Percentiles rank a stretch among this genome's conserved stretches.
Conservation (phyloP, 2,329 filamentous ascomycete species). For the Nakataea oryzae region DNA sequence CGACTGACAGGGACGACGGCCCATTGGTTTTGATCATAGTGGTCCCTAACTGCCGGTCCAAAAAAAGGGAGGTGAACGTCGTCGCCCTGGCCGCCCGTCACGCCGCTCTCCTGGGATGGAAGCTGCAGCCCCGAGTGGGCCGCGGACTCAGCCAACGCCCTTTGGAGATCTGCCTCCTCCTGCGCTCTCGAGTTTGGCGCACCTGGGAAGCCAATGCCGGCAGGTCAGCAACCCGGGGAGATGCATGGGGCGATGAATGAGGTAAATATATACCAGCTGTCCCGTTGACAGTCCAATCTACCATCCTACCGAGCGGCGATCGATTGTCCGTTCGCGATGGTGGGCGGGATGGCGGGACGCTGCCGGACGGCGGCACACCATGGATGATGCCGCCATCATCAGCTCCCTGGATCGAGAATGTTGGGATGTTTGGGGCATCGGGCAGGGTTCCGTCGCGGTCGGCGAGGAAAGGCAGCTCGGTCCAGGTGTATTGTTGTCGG, state of each 20-base stretch:
- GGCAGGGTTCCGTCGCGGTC: constrained; percentile 35
- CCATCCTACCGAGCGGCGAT: constrained; percentile 43
- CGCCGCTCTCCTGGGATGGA: constrained; percentile 37
- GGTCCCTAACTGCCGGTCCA: constrained; percentile 45
- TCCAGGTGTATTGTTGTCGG: constrained; percentile 40
- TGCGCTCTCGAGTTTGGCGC: constrained; percentile 23
- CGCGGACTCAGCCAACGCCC: constrained; percentile 45
- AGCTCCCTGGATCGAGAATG: constrained; percentile 46
- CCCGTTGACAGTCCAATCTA: constrained; percentile 34
- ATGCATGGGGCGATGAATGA: background rate
- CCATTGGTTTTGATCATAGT: constrained; percentile 48
- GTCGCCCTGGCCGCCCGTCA: constrained; percentile 24
- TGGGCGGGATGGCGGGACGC: constrained; percentile 46
- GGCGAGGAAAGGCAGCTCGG: constrained; percentile 40
- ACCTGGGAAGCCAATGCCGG: constrained; percentile 8
- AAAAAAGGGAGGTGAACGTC: constrained; percentile 35
- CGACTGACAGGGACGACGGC: constrained; percentile 39
- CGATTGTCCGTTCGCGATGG: constrained; percentile 41
- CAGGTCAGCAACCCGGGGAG: constrained; percentile 2
- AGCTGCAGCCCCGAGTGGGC: constrained; percentile 35
- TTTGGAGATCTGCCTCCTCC: constrained; percentile 45
- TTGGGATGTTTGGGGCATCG: constrained; percentile 17
- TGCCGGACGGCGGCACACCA: constrained; percentile 29
- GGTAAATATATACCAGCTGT: constrained; percentile 26
- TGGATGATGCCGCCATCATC: constrained; percentile 32